These are phyloP conservation scores for Fistulifera solaris DNA, from an alignment of 108 stramenopile genomes.

Conservation along the genomic window DNA sequence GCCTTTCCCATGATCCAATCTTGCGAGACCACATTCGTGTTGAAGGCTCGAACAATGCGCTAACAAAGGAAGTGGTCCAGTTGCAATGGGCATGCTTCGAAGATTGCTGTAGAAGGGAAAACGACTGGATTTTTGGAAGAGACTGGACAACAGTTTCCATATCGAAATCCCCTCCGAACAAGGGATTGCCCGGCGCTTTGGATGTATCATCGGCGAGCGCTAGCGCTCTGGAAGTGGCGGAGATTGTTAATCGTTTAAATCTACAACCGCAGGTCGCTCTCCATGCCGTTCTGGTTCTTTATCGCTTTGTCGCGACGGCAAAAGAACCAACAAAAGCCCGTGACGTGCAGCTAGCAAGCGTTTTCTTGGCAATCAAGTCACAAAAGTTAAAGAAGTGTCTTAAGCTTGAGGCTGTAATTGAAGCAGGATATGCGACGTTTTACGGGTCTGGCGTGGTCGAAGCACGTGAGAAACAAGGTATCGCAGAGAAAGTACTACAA, in stretches of 20 bases:
- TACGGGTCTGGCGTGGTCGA: constrained; percentile 62
- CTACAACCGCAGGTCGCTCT: constrained; percentile 42
- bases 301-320: constrained; percentile 51
- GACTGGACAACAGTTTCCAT: constrained; percentile 42
- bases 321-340: constrained; percentile 44
- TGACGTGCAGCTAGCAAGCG: constrained; percentile 57
- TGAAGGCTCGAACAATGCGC: constrained; percentile 23
- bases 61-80: constrained; percentile 64
- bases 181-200: constrained; percentile 1
- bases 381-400: constrained; percentile 75
- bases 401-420: constrained; percentile 54
- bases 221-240: constrained; percentile 50
- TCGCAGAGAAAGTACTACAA: constrained; percentile 58
- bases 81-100: constrained; percentile 73
- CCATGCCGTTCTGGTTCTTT: constrained; percentile 66
- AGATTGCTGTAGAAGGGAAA: constrained; percentile 59
- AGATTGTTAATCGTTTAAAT: constrained; percentile 38
- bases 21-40: constrained; percentile 66
- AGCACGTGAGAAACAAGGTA: constrained; percentile 48
- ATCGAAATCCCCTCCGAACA: not conserved
- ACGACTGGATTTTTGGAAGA: constrained; percentile 75
- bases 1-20: constrained; percentile 54
- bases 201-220: constrained; percentile 1
- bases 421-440: constrained; percentile 57
- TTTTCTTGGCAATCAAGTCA: constrained; percentile 78